phyloP scores from a whole-genome alignment of 2,329 filamentous ascomycete genomes.

The Neopestalotiopsis rosae region DNA sequence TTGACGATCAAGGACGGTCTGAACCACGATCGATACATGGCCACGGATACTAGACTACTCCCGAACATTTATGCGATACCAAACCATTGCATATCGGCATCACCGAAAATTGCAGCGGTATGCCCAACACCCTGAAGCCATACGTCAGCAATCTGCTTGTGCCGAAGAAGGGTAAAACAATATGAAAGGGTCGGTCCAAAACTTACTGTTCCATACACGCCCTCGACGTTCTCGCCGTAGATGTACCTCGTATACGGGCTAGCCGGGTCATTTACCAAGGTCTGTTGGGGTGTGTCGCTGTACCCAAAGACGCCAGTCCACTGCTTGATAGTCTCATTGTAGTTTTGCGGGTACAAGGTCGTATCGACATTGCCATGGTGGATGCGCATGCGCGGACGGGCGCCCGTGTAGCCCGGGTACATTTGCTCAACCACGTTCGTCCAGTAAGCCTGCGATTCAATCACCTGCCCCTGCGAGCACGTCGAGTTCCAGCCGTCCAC shows the following conservation, averaged over 20 bases:
- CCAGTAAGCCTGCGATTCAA: constrained; percentile 50
- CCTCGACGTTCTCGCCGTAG: constrained; percentile 23
- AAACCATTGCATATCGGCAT: constrained; percentile 23
- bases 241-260: constrained; percentile 20
- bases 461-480: constrained; percentile 52
- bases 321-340: constrained; percentile 36
- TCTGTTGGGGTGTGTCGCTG: constrained; percentile 12
- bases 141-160: background rate
- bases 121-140: constrained; percentile 18
- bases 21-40: too few relatives aligned
- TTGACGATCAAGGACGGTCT: too few relatives aligned
- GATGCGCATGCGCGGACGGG: constrained; percentile 33
- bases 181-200: background rate
- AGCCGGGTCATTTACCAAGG: constrained; percentile 18
- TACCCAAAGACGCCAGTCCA: constrained; percentile 43
- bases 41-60: too few relatives aligned
- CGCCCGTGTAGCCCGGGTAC: constrained; percentile 35
- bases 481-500: constrained; percentile 53
- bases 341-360: constrained; percentile 29
- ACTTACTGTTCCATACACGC: constrained; percentile 18
- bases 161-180: too few relatives aligned
- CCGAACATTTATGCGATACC: constrained; percentile 10
- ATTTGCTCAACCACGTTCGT: constrained; percentile 49
- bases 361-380: constrained; percentile 36
- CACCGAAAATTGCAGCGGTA: constrained; percentile 21